Evolutionary conservation across 108 stramenopile species (phyloP).

Genomic region (Cyclotella kingstonii): DNA sequence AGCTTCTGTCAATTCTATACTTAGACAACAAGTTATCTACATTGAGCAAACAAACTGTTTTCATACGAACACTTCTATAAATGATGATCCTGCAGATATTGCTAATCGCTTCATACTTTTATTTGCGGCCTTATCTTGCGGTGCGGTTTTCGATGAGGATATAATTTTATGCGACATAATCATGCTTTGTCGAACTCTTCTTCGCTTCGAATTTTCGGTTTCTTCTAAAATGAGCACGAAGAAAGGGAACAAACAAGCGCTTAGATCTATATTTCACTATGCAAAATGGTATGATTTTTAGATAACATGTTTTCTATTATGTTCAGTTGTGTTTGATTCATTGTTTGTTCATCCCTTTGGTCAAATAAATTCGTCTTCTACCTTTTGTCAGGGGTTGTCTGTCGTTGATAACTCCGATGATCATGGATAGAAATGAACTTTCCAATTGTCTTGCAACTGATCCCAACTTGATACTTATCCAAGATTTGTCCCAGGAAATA

Average conservation of each 20-base stretch:
- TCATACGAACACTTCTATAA: conserved; percentile 7
- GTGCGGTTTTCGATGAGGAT: conserved; percentile 38
- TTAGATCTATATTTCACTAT: conserved; percentile 62
- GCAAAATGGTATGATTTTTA: conserved; percentile 55
- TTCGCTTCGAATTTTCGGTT: conserved; percentile 23
- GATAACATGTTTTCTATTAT: conserved; percentile 3
- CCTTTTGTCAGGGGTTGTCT: conserved; percentile 28
- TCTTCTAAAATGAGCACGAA: conserved; percentile 4
- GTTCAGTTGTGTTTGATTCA: background rate
- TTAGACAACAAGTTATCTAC: conserved; percentile 26
- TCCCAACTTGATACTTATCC: background rate
- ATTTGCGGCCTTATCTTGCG: conserved; percentile 71
- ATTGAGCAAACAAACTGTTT: conserved; percentile 3
- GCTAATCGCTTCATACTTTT: conserved; percentile 35
- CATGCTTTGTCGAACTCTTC: conserved; percentile 13
- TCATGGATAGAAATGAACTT: background rate
- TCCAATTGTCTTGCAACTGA: background rate
- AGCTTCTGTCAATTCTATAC: conserved; percentile 40
- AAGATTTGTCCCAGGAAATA: conserved; percentile 24
- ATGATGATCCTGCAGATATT: conserved; percentile 2
- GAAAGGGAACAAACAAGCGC: conserved; percentile 49
- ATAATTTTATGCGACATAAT: conserved; percentile 17
- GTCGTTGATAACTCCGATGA: conserved; percentile 34
- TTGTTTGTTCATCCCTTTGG: too few relatives aligned
- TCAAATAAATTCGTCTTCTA: background rate